Base-by-base conservation (phyloP, 1,139 yeast genomes). In the Suhomyces wounanorum region DNA sequence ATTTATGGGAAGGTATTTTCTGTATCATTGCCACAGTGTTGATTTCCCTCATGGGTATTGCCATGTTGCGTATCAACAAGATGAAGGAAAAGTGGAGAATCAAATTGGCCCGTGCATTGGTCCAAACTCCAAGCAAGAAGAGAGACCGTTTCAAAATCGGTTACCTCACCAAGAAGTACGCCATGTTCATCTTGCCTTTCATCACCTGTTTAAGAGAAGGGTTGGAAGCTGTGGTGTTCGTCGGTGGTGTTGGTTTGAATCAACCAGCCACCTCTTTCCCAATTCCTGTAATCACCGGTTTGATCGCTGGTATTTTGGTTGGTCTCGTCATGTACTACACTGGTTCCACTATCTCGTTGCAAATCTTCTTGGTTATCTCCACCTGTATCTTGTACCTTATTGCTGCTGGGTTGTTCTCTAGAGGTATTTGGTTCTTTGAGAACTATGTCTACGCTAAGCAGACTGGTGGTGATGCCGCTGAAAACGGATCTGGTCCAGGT, bases 401-500 rank as follows among this genome's bases (percentile, higher is more conserved):
- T 28, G 67, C 75, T 49, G 80, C 80, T 7, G 80, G 80, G 3
- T 68, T 75, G 52, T 71, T 73, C 62, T 70, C 77, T 49, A 66
- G 91, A 59, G 96, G 96, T 35, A 81, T 92, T 33, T 92, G 97
- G 97, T 89, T 84, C 67, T 79, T 91, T 54, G 96, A 92, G 67
- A 89, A 65, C 68, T 70, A 52, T 88, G 79, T 68, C 83, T 85
- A 44, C 76, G 82, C 55, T 68, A 70, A 56, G 81, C 45, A 54
- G 37, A 62, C 66, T 14, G 68, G 94, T 65, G 85, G 86, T 51
- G 97, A 92, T 65, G 92, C 89, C 57, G 81, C 94, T 43, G 98
- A 92, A 69, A 82, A 83, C 10, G 98, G 98, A 4, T 81, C 84
- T 49, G 98, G 98, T 0, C 96, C 98, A 1, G 98, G 98, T 8